These are phyloP conservation scores for Macrotyloma uniflorum DNA, from an alignment of 306 rosid species.

Conservation along the genomic window DNA sequence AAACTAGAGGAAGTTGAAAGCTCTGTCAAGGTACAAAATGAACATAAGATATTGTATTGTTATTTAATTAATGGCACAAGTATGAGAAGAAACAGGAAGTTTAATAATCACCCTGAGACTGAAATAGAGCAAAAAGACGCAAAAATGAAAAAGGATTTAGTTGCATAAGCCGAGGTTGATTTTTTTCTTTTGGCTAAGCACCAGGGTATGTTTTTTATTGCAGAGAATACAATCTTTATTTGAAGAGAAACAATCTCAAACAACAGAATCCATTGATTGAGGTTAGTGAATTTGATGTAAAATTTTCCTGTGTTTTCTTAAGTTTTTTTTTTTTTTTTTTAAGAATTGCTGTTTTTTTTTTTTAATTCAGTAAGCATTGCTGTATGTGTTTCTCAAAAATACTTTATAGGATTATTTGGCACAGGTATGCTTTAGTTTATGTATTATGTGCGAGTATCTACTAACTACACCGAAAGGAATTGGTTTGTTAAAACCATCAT, in stretches of 20 bases:
- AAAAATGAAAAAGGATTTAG: conserved; percentile 3
- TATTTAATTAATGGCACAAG: not conserved
- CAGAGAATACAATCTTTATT: conserved; percentile 82
- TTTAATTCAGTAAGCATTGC: not conserved
- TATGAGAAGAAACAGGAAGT: not conserved
- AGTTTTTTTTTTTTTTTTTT: too few species aligned
- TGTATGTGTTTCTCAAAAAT: conserved; percentile 4
- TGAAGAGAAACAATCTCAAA: conserved; percentile 65
- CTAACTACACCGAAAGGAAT: not conserved
- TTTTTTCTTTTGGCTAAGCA: conserved; percentile 37
- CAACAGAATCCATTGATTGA: conserved; percentile 55
- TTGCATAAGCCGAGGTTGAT: not conserved
- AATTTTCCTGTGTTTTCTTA: too few species aligned
- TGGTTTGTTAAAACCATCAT: not conserved
- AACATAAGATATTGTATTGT: conserved; percentile 8
- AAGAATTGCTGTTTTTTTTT: not conserved
- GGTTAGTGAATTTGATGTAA: conserved; percentile 42
- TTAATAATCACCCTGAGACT: not conserved
- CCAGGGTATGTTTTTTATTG: conserved; percentile 33
- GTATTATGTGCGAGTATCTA: not conserved
- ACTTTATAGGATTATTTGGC: conserved; percentile 7
- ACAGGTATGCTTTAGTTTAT: conserved; percentile 10
- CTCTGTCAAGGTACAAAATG: conserved; percentile 74
- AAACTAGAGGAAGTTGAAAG: conserved; percentile 93
- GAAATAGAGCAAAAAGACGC: not conserved